Evolutionary conservation across 495 filamentous ascomycete genomes (phyloP).

Genomic region (Daldinia loculata): DNA sequence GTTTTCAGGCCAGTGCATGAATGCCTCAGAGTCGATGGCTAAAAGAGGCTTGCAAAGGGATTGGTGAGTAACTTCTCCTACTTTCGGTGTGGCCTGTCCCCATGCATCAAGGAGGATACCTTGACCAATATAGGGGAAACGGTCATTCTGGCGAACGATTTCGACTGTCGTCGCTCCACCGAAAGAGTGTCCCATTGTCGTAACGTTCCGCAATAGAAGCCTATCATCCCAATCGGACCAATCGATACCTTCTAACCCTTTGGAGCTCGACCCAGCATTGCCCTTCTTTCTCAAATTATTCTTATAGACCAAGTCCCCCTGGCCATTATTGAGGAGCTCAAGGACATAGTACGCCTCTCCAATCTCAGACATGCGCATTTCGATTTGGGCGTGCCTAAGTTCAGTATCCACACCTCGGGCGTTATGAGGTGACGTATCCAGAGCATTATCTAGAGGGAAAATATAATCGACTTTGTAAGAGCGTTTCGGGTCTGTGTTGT

Average conservation of each 20-base stretch:
- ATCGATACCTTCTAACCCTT: constrained; percentile 49
- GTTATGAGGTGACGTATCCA: constrained; percentile 51
- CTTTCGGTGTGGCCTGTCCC: constrained; percentile 56
- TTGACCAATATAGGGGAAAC: constrained; percentile 61
- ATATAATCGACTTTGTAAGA: constrained; percentile 57
- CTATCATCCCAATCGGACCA: constrained; percentile 51
- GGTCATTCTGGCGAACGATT: constrained; percentile 58
- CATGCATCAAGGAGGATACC: constrained; percentile 69
- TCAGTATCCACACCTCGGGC: constrained; percentile 47
- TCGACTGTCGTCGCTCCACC: constrained; percentile 71
- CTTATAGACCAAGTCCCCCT: constrained; percentile 50
- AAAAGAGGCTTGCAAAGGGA: constrained; percentile 60
- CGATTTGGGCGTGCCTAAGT: constrained; percentile 64
- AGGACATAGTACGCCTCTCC: constrained; percentile 64
- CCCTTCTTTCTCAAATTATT: constrained; percentile 60
- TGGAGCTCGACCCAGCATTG: constrained; percentile 61
- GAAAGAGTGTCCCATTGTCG: constrained; percentile 71
- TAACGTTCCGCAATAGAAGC: constrained; percentile 63
- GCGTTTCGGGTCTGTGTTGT: constrained; percentile 16
- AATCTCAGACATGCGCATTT: constrained; percentile 71
- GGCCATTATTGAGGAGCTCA: constrained; percentile 61
- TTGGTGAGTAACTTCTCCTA: constrained; percentile 46
- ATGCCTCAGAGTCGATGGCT: constrained; percentile 68
- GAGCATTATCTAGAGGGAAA: constrained; percentile 53
- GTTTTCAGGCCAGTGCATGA: constrained; percentile 68